phyloP scores from a whole-genome alignment of 2,329 filamentous ascomycete species.

The Aspergillus arachidicola region DNA sequence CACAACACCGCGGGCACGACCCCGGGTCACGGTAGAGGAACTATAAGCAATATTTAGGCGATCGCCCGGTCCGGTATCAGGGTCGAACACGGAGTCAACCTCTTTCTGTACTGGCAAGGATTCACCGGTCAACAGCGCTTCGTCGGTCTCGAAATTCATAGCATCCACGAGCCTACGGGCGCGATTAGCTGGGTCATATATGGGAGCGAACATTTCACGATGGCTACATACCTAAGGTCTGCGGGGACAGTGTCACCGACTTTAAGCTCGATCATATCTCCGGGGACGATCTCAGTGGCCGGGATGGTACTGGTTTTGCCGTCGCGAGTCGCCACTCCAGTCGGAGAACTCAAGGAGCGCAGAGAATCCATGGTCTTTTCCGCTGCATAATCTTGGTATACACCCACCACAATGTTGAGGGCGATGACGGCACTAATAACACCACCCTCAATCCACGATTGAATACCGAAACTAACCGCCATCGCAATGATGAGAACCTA shows the following conservation, averaged over 20 bases:
- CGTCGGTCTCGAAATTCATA: conserved; percentile 77
- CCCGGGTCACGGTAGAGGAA: conserved; percentile 64
- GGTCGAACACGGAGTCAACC: conserved; percentile 45
- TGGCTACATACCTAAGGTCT: conserved; percentile 55
- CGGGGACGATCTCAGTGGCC: conserved; percentile 63
- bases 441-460: conserved; percentile 62
- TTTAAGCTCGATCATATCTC: conserved; percentile 59
- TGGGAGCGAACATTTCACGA: not conserved
- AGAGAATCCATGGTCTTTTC: conserved; percentile 66
- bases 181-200: not conserved
- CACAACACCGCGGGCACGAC: conserved; percentile 61
- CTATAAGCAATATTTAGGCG: conserved; percentile 65
- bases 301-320: conserved; percentile 58
- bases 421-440: conserved; percentile 62
- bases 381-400: conserved; percentile 63
- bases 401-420: conserved; percentile 61
- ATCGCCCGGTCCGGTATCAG: conserved; percentile 60
- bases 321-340: conserved; percentile 60
- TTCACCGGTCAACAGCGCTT: conserved; percentile 65
- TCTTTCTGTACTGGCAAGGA: conserved; percentile 63
- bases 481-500: conserved; percentile 78
- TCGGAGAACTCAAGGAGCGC: conserved; percentile 59
- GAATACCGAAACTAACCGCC: conserved; percentile 62
- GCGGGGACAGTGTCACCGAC: conserved; percentile 66
- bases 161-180: conserved; percentile 51